Percentiles rank a stretch among this genome's conserved stretches.
These are phyloP conservation scores for Cercophora scortea DNA, from an alignment of 495 filamentous ascomycete species.

Conservation along the genomic window DNA sequence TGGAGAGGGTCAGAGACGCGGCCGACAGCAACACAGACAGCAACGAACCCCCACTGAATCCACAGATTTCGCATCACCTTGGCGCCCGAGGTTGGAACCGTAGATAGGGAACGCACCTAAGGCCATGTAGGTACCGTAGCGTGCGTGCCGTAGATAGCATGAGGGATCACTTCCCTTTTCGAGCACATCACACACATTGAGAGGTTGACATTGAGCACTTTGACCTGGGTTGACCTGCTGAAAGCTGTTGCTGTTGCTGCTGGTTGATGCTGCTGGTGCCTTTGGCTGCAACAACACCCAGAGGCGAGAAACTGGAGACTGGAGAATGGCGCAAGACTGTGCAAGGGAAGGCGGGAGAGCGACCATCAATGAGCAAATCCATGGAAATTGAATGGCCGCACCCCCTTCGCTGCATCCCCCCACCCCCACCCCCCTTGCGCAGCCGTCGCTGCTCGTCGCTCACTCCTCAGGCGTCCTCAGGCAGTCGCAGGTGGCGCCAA, in stretches of 20 bases:
- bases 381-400: not conserved
- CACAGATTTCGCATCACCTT: slow-evolving; percentile 10
- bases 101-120: not conserved
- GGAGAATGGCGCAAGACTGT: slow-evolving; percentile 4
- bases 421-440: not conserved
- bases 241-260: too few species aligned
- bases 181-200: not conserved
- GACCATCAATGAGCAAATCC: not conserved
- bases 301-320: slow-evolving; percentile 7
- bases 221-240: too few species aligned
- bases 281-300: not conserved
- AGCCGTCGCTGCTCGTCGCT: not conserved
- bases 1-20: not conserved
- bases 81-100: slow-evolving; percentile 11
- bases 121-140: too few species aligned
- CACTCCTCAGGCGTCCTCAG: not conserved
- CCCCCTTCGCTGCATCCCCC: not conserved
- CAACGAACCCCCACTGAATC: slow-evolving; percentile 2
- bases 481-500: not conserved
- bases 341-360: not conserved
- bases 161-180: not conserved
- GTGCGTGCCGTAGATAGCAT: not conserved
- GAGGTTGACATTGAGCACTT: not conserved
- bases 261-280: too few species aligned
- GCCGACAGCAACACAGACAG: not conserved